Evolutionary conservation across 192 early-diverging fungal genomes (phyloP), one percentile per base, ranked within the genome.

Genomic region (Umbelopsis sp.): DNA sequence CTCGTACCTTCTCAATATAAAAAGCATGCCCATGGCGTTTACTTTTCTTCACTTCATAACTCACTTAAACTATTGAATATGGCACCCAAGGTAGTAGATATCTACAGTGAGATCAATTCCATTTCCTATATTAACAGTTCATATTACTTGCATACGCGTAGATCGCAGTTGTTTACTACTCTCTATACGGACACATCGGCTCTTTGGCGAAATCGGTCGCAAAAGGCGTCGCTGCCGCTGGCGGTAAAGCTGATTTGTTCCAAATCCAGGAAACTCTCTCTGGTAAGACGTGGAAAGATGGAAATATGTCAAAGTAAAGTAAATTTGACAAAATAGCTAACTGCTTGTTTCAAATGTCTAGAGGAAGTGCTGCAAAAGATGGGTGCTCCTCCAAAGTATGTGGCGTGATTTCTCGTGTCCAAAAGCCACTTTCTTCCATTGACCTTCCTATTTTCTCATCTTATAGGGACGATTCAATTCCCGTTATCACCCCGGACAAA

Each of bases 361-460:
- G 56, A 9, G 0, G 90, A 92, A 45, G 82, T 93, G n/a, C 79
- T 91, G n/a, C 71, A 68, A 69, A 93, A 90, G 81, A 88, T 93
- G 85, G 80, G 89, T 74, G 88, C 89, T 9, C 43, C 81, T 10
- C 79, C 86, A 70, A 86, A 85, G 76, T 66, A 41, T 73, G 71
- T 41, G 74, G 20, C 17, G 8, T 17, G 16, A 34, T 3, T 22
- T 3, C 17, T 0, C 50, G 9, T 69, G 56, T 11, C 9, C 26
- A 31, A 62, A 11, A 34, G 10, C 31, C 5, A 11, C 12, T 34
- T 34, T 29, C 4, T n/a, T 8, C 20, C 10, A 6, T 62, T 17
- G 31, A 29, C 25, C 16, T 12, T 34, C 2, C 26, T 62, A 2
- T 32, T 62, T 34, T 62, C 17, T 6, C 56, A 6, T 7, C 31